These are phyloP conservation scores for Camptophora hylomeconis DNA, from an alignment of 2,329 filamentous ascomycete genomes.

Conservation along the genomic window DNA sequence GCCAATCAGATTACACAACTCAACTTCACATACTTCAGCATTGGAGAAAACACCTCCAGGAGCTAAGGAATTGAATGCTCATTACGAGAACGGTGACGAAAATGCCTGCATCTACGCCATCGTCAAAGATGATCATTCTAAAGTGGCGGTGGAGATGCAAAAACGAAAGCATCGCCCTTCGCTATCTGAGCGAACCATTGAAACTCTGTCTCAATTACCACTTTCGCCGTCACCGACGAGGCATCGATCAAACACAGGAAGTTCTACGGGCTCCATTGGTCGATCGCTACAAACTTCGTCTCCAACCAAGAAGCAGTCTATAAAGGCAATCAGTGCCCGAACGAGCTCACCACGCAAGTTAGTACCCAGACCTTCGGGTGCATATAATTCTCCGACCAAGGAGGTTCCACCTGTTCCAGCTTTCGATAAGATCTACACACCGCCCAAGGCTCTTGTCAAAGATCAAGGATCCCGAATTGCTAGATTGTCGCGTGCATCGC, in stretches of 20 bases:
- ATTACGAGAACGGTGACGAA: slow-evolving; percentile 13
- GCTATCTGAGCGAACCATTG: slow-evolving; percentile 71
- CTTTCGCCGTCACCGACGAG: slow-evolving; percentile 60
- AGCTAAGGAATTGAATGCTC: slow-evolving; percentile 7
- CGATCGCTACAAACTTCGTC: slow-evolving; percentile 4
- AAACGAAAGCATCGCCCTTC: slow-evolving; percentile 35
- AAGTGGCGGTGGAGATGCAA: slow-evolving; percentile 4
- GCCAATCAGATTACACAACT: too few relatives aligned
- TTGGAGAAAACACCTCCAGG: slow-evolving; percentile 17
- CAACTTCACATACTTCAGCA: too few relatives aligned
- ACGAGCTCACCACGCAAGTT: slow-evolving; percentile 11
- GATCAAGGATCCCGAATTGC: slow-evolving; percentile 13
- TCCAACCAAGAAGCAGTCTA: too few relatives aligned
- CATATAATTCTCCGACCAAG: slow-evolving; percentile 10
- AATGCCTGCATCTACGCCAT: slow-evolving; percentile 6
- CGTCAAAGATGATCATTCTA: slow-evolving; percentile 4
- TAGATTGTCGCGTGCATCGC: slow-evolving; percentile 1
- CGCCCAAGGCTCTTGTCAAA: slow-evolving; percentile 14
- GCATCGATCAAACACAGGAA: slow-evolving; percentile 57
- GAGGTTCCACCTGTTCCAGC: slow-evolving; percentile 8
- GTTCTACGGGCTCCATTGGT: slow-evolving; percentile 45
- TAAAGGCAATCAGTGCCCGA: too few relatives aligned
- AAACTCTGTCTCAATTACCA: slow-evolving; percentile 66
- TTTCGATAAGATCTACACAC: slow-evolving; percentile 13
- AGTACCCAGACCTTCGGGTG: slow-evolving; percentile 14